phyloP scores from a whole-genome alignment of 2,329 filamentous ascomycete species.

The Trichoderma pleuroti region DNA sequence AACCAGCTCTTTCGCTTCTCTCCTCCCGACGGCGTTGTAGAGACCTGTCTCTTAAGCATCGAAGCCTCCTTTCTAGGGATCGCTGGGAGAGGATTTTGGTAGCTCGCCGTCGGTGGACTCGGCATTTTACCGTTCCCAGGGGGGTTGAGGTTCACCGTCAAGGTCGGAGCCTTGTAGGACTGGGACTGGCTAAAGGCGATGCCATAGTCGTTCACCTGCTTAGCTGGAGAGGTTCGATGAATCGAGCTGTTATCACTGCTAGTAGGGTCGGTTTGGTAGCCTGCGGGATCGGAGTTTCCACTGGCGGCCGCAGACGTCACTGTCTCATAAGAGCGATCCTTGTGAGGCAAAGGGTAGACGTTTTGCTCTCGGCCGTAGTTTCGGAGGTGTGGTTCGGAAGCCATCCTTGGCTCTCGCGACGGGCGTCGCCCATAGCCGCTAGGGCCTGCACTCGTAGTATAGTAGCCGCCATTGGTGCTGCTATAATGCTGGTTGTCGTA shows the following conservation, averaged over 20 bases:
- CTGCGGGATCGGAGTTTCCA: slow-evolving; percentile 70
- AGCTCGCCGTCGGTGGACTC: slow-evolving; percentile 25
- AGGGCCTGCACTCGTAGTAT: slow-evolving; percentile 30
- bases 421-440: slow-evolving; percentile 21
- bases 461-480: slow-evolving; percentile 27
- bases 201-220: slow-evolving; percentile 61
- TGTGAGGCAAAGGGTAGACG: slow-evolving; percentile 54
- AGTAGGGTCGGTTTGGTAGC: slow-evolving; percentile 77
- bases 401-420: slow-evolving; percentile 37
- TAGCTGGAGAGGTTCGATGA: slow-evolving; percentile 63
- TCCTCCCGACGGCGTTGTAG: slow-evolving; percentile 25
- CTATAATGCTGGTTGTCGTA: slow-evolving; percentile 37
- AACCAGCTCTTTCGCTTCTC: slow-evolving; percentile 93
- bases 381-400: slow-evolving; percentile 45
- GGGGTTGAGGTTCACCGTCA: slow-evolving; percentile 33
- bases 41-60: slow-evolving; percentile 31
- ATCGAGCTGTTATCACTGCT: slow-evolving; percentile 92
- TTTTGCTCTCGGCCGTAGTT: slow-evolving; percentile 39
- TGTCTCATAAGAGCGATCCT: slow-evolving; percentile 83
- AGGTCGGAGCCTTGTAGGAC: slow-evolving; percentile 41
- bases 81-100: slow-evolving; percentile 22
- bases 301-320: slow-evolving; percentile 74
- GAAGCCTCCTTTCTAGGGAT: slow-evolving; percentile 31
- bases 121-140: slow-evolving; percentile 25
- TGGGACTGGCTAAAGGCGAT: slow-evolving; percentile 51